phyloP scores from a whole-genome alignment of 192 early-diverging fungal genomes.

The Linnemannia zychae region DNA sequence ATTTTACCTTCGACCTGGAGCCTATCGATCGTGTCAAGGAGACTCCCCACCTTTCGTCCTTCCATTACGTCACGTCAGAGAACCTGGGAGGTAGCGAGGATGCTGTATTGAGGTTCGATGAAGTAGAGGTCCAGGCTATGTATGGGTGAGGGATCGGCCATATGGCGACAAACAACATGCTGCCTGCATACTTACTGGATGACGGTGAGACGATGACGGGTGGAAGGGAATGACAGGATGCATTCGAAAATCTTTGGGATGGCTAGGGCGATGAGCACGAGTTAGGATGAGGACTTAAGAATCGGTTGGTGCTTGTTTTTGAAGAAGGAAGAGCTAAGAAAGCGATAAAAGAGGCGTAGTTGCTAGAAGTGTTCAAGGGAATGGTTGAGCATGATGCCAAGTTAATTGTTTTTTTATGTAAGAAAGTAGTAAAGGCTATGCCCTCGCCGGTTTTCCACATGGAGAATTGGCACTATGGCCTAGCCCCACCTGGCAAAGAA shows the following conservation, averaged over 20 bases:
- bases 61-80: background rate
- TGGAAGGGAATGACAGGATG: slow-evolving; percentile 10
- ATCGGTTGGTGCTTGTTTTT: background rate
- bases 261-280: background rate
- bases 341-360: background rate
- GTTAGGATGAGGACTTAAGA: background rate
- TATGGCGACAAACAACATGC: background rate
- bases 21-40: background rate
- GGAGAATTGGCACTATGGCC: slow-evolving; percentile 57
- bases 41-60: background rate
- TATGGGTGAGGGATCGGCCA: background rate
- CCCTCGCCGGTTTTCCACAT: slow-evolving; percentile 59
- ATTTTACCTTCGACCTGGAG: background rate
- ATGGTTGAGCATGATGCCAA: background rate
- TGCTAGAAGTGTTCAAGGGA: background rate
- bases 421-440: slow-evolving; percentile 15
- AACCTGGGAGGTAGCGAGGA: background rate
- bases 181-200: slow-evolving; percentile 8
- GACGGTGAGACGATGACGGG: background rate
- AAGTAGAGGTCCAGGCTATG: background rate
- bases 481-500: slow-evolving; percentile 61
- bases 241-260: slow-evolving; percentile 23
- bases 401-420: background rate
- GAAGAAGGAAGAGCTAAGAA: background rate
- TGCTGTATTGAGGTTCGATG: background rate